A percentile compares a stretch with the other conserved stretches of the same genome.
Evolutionary conservation across 2,329 filamentous ascomycete genomes (phyloP).

Genomic region (Orbilia quercus): DNA sequence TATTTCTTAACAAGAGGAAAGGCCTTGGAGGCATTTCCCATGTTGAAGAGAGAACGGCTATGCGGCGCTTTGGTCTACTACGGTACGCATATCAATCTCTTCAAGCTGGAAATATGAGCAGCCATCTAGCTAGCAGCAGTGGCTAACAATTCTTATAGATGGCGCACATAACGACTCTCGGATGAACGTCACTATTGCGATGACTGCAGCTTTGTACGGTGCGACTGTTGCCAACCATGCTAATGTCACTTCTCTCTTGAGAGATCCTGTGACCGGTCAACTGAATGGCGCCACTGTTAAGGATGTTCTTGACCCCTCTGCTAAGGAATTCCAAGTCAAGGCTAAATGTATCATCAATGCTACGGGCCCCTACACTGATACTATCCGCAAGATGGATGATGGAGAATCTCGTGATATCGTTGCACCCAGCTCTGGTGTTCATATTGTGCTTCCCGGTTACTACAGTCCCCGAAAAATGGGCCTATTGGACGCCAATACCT

Average conservation of each 20-base stretch:
- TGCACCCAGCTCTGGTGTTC: slow-evolving; percentile 84
- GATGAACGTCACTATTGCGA: slow-evolving; percentile 89
- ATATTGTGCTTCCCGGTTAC: slow-evolving; percentile 87
- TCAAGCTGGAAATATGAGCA: too few relatives aligned
- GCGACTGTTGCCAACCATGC: slow-evolving; percentile 84
- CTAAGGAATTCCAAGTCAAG: slow-evolving; percentile 68
- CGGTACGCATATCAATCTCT: slow-evolving; percentile 65
- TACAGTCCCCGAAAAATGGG: slow-evolving; percentile 88
- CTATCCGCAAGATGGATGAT: slow-evolving; percentile 86
- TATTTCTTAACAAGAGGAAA: slow-evolving; percentile 90
- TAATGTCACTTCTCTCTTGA: slow-evolving; percentile 80
- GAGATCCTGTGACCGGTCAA: slow-evolving; percentile 74
- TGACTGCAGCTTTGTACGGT: slow-evolving; percentile 89
- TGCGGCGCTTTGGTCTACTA: slow-evolving; percentile 89
- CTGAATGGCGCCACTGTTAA: slow-evolving; percentile 79
- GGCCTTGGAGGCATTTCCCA: slow-evolving; percentile 86
- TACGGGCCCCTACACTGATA: slow-evolving; percentile 87
- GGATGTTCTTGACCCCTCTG: slow-evolving; percentile 74
- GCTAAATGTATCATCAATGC: slow-evolving; percentile 80
- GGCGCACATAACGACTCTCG: slow-evolving; percentile 91
- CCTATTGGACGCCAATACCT: slow-evolving; percentile 84
- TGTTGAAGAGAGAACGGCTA: slow-evolving; percentile 82
- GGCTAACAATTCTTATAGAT: slow-evolving; percentile 65
- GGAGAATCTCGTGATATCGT: slow-evolving; percentile 78
- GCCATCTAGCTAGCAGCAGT: slow-evolving; percentile 58